Base-by-base conservation (phyloP, 495 filamentous ascomycete genomes). In the Geopyxis carbonaria region DNA sequence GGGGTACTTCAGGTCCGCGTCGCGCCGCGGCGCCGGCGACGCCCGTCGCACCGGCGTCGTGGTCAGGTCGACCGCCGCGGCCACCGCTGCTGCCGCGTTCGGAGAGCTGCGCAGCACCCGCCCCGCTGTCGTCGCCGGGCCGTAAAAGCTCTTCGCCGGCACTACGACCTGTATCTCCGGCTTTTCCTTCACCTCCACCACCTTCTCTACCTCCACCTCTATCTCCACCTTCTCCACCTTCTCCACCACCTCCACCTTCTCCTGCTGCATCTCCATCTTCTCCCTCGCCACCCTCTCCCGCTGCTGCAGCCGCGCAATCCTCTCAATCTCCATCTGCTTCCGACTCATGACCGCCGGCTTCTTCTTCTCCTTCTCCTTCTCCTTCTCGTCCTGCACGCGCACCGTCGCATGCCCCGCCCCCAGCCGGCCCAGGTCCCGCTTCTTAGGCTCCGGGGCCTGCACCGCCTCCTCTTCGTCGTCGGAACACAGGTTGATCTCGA, bases 291-390 rank as follows among this genome's bases (percentile, higher is more conserved):
- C 40, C n/a, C 66, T 59, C 55, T 78, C 73, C 43, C 75, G 63
- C 47, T 79, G 78, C 14, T 61, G 58, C 4, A 68, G 43, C 25
- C 86, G 67, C 13, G 75, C 76, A 6, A 93, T 66, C 15, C 87
- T 70, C 49, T 91, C 87, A 50, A 75, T 62, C 47, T 95, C 87
- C 82, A 93, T 89, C 43, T 75, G 36, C 13, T 33, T 33, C 7
- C 31, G 13, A 5, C n/a, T n/a, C n/a, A n/a, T 8, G 25, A 28
- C 25, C 7, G 25, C n/a, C 27, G 27, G 27, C 16, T 3, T 37
- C 25, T 37, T 23, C 34, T 11, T 37, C 16, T n/a, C 15, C 34
- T n/a, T 23, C 10, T 34, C n/a, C n/a, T n/a, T n/a, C n/a, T n/a
- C n/a, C n/a, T n/a, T n/a, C n/a, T n/a, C n/a, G n/a, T n/a, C n/a